A percentile compares a stretch with the other conserved stretches of the same genome.
phyloP scores from a whole-genome alignment of 176 grass and related monocot genomes.

The Triticum urartu region DNA sequence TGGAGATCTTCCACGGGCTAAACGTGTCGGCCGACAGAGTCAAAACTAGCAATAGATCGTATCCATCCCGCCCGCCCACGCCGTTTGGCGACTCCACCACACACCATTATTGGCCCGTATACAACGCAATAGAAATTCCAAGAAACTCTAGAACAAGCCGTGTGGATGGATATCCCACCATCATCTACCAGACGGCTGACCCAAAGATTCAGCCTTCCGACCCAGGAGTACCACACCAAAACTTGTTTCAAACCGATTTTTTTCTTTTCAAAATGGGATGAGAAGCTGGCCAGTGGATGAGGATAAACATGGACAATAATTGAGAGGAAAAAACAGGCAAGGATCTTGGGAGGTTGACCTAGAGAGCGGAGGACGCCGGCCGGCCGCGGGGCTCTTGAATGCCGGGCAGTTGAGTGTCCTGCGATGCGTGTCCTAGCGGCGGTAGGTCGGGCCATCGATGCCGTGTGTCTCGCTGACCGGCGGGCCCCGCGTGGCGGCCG shows the following conservation, averaged over 20 bases:
- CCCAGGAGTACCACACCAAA: no score
- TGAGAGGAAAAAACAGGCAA: background rate
- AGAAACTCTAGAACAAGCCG: no score
- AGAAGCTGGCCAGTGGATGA: background rate
- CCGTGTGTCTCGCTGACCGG: background rate
- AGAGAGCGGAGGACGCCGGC: constrained; percentile 9
- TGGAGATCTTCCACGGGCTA: background rate
- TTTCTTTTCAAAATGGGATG: background rate
- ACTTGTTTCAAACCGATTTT: background rate
- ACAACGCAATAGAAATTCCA: no score
- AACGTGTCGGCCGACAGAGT: background rate
- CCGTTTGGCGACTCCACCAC: background rate
- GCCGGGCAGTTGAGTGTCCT: background rate
- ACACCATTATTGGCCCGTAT: no score
- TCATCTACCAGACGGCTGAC: no score
- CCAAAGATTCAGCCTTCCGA: no score
- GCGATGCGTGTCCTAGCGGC: background rate
- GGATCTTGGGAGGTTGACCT: background rate
- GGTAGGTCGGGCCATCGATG: background rate
- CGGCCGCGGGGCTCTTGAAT: background rate
- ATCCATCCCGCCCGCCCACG: background rate
- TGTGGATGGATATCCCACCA: no score
- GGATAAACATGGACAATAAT: background rate
- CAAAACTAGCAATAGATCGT: background rate
- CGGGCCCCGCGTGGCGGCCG: constrained; percentile 19